Percentiles rank a stretch among this genome's conserved stretches.
These are phyloP conservation scores for Phytophthora constricta DNA, from an alignment of 352 stramenopile species.

Conservation along the genomic window DNA sequence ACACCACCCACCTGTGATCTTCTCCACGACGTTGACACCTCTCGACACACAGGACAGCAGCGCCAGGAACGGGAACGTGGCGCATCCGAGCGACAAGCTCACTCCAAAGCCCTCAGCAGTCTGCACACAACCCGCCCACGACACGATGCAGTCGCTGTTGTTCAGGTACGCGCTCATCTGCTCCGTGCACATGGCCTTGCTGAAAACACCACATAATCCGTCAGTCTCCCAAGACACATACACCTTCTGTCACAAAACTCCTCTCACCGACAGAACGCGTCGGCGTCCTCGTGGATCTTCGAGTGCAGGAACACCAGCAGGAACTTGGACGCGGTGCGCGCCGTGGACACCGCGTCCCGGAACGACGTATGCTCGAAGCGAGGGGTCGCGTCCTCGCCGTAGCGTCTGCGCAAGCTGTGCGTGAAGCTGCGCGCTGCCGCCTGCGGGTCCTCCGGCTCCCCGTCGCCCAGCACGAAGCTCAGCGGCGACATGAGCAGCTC, in stretches of 20 bases:
- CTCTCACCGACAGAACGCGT: slow-evolving; percentile 73
- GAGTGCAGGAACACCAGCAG: slow-evolving; percentile 87
- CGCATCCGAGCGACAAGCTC: slow-evolving; percentile 83
- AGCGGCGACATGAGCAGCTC: slow-evolving; percentile 79
- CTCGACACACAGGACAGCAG: slow-evolving; percentile 82
- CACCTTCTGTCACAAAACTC: too few relatives aligned
- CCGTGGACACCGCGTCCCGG: slow-evolving; percentile 79
- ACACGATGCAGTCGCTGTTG: slow-evolving; percentile 83
- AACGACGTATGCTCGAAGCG: slow-evolving; percentile 86
- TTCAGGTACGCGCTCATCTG: slow-evolving; percentile 76
- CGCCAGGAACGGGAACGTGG: slow-evolving; percentile 81
- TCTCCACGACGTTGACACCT: slow-evolving; percentile 85
- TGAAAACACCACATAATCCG: slow-evolving; percentile 20
- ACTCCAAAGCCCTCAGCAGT: slow-evolving; percentile 82
- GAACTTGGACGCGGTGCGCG: slow-evolving; percentile 84
- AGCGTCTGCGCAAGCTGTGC: slow-evolving; percentile 59
- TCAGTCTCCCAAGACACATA: background rate
- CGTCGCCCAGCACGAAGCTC: slow-evolving; percentile 77
- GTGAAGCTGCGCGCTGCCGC: slow-evolving; percentile 60
- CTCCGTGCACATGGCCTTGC: slow-evolving; percentile 72
- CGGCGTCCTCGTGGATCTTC: slow-evolving; percentile 82
- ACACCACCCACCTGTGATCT: slow-evolving; percentile 69
- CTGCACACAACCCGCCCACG: slow-evolving; percentile 84
- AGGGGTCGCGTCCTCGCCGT: slow-evolving; percentile 59
- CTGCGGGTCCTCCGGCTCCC: slow-evolving; percentile 73